Percentiles rank a stretch among this genome's conserved stretches.
Conservation (phyloP, 768 basidiomycete species). For the Hygrocybe punicea region DNA sequence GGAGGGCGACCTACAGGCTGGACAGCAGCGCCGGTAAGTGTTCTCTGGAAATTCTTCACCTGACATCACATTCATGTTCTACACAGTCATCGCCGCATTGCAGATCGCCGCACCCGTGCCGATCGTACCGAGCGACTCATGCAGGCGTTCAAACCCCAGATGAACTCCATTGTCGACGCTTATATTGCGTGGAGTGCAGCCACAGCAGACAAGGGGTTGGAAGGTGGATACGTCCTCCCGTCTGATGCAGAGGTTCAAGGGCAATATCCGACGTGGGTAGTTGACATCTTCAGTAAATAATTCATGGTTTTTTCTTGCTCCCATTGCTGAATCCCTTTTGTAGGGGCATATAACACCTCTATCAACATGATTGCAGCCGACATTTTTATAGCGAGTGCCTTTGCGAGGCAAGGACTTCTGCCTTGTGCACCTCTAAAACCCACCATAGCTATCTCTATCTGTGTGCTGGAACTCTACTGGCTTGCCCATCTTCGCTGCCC, state of each 20-base stretch:
- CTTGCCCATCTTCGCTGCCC: conserved; percentile 21
- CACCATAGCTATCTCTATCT: conserved; percentile 16
- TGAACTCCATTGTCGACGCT: conserved; percentile 6
- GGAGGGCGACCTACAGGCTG: background rate
- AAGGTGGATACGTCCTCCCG: conserved; percentile 7
- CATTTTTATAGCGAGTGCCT: no score
- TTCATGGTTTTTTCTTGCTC: no score
- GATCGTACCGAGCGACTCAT: background rate
- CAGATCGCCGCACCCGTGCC: conserved; percentile 1
- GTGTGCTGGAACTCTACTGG: conserved; percentile 24
- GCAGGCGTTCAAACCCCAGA: conserved; percentile 4
- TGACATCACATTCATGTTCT: no score
- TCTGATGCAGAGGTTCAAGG: background rate
- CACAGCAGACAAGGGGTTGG: background rate
- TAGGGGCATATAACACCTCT: no score
- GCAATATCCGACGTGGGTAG: conserved; percentile 1
- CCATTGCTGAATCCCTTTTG: no score
- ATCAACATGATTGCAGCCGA: background rate
- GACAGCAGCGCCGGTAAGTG: no score
- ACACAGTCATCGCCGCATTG: background rate
- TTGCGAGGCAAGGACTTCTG: conserved; percentile 24
- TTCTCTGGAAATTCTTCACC: no score
- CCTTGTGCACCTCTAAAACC: conserved; percentile 24
- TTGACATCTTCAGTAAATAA: background rate
- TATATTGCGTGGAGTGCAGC: conserved; percentile 10